phyloP scores from a whole-genome alignment of 345 rosid genomes.

The Acer negundo region DNA sequence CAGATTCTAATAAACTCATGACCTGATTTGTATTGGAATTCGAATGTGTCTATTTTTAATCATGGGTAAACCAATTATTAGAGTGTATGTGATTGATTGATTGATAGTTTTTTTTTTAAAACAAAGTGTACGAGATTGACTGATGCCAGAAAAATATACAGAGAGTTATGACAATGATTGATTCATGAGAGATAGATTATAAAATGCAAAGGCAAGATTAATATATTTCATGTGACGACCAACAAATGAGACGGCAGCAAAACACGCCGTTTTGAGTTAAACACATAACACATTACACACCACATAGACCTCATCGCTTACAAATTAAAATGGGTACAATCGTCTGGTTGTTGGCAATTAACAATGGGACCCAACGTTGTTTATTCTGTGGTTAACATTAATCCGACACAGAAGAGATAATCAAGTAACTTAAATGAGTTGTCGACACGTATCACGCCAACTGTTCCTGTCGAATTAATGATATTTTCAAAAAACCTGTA shows the following conservation, averaged over 20 bases:
- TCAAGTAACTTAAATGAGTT: not conserved
- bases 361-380: too few relatives aligned
- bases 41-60: too few relatives aligned
- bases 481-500: not conserved
- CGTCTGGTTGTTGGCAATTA: not conserved
- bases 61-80: not conserved
- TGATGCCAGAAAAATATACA: not conserved
- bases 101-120: too few relatives aligned
- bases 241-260: not conserved
- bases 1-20: too few relatives aligned
- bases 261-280: not conserved
- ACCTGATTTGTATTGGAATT: too few relatives aligned
- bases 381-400: too few relatives aligned
- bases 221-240: not conserved
- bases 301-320: not conserved
- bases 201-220: not conserved
- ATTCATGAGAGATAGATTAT: not conserved
- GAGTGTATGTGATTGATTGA: too few relatives aligned
- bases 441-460: constrained; percentile 7
- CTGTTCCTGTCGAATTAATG: not conserved
- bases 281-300: not conserved
- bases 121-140: not conserved
- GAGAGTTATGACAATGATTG: not conserved
- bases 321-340: not conserved
- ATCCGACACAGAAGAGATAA: too few relatives aligned